Evolutionary conservation across 1,284 basidiomycete species (phyloP).

Genomic region (Boletus albobrunnescens): DNA sequence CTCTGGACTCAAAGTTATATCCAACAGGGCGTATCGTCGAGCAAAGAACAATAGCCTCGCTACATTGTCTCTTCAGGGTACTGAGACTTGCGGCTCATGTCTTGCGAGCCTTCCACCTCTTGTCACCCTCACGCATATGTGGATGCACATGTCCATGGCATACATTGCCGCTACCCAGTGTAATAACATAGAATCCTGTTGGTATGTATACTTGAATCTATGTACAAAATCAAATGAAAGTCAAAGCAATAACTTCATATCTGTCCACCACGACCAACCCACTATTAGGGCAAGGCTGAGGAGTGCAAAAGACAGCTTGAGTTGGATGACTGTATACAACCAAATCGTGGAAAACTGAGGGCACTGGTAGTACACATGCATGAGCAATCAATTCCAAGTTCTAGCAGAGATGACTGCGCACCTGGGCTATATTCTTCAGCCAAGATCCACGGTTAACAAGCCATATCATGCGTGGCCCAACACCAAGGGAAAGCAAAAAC

Average conservation of each 20-base stretch:
- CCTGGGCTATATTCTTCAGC: slow-evolving; percentile 69
- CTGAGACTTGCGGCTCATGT: slow-evolving; percentile 4
- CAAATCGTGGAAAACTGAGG: slow-evolving; percentile 73
- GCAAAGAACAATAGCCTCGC: slow-evolving; percentile 45
- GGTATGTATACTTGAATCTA: background rate
- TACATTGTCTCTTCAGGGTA: background rate
- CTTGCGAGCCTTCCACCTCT: background rate
- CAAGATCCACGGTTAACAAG: slow-evolving; percentile 65
- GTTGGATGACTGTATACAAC: slow-evolving; percentile 67
- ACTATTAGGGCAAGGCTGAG: slow-evolving; percentile 52
- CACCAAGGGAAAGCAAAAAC: slow-evolving; percentile 53
- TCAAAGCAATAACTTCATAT: slow-evolving; percentile 44
- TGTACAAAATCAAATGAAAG: background rate
- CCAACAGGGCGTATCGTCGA: slow-evolving; percentile 79
- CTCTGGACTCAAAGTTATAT: slow-evolving; percentile 56
- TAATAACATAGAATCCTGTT: background rate
- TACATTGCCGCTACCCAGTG: slow-evolving; percentile 15
- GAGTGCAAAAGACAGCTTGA: slow-evolving; percentile 60
- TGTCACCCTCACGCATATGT: background rate
- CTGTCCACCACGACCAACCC: slow-evolving; percentile 57
- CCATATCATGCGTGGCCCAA: slow-evolving; percentile 64
- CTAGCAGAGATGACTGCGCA: slow-evolving; percentile 28
- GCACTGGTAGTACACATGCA: slow-evolving; percentile 40
- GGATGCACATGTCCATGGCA: slow-evolving; percentile 7
- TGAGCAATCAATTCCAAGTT: slow-evolving; percentile 1